Base-by-base conservation (phyloP, 768 basidiomycete genomes). In the Calocera viscosa region DNA sequence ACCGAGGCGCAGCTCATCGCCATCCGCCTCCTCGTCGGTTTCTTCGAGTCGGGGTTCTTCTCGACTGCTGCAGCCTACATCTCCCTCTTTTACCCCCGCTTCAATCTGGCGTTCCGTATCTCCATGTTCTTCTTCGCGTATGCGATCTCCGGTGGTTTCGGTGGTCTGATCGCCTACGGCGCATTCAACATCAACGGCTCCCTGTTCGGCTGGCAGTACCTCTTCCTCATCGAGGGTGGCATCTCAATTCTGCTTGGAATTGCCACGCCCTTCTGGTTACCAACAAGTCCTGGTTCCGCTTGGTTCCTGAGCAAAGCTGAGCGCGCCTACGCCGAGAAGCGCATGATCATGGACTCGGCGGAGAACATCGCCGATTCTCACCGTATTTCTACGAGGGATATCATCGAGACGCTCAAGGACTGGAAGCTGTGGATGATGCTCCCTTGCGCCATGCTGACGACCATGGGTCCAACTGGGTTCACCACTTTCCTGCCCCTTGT, bases 341-440 rank as follows among this genome's bases (percentile, higher is more conserved):
- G 43, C 43, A 47, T 47, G 43, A 19, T 47, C 43, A 7, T 47
- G 43, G 43, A 47, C 43, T 47, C 43, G 43, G 7, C 43, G 5
- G 43, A 47, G 43, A 47, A 47, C 43, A 19, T 47, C 19, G 43
- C 43, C 19, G 43, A 47, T 24, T 5, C 43, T 7, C 43, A 47
- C 43, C 16, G 43, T 5, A 47, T 47, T 19, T 47, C 43, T 19
- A 47, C 5, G 43, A 17, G 43, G 16, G 43, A 47, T 47, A 47
- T 47, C 43, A 19, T 47, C 19, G 43, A 47, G 43, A 47, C 43
- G 24, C 24, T 47, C 19, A 47, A 47, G 43, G 43, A 47, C 43
- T 47, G 43, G 43, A 47, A 47, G 43, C 43, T 47, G 43, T 47
- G 43, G 43, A 47, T 47, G 43, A 47, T 47, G 43, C 43, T 47